phyloP scores from a whole-genome alignment of 306 rosid species.

The Rosa persica region DNA sequence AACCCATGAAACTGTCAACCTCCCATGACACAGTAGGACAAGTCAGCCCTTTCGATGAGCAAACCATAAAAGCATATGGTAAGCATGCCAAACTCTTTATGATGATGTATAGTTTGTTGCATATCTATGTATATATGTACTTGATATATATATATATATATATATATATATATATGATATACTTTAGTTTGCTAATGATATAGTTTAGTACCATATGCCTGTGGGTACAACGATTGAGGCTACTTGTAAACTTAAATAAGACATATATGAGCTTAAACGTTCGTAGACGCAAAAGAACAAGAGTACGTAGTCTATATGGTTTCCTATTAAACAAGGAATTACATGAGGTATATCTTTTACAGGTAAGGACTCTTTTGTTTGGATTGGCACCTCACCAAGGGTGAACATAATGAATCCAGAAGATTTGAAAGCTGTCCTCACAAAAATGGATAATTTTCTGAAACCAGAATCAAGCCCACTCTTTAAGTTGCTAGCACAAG shows the following conservation, averaged over 20 bases:
- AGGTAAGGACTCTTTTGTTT: conserved; percentile 30
- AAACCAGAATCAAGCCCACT: conserved; percentile 15
- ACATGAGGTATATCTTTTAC: background rate
- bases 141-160: background rate
- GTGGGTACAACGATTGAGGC: background rate
- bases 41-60: conserved; percentile 10
- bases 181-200: too few species aligned
- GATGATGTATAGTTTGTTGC: background rate
- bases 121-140: background rate
- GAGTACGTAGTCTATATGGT: background rate
- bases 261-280: background rate
- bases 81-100: background rate
- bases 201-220: background rate
- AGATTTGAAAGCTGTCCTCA: conserved; percentile 29
- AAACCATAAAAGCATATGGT: conserved; percentile 16
- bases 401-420: conserved; percentile 40
- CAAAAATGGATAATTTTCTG: conserved; percentile 8
- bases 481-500: background rate
- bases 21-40: conserved; percentile 20
- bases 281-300: background rate
- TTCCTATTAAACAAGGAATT: background rate
- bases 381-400: conserved; percentile 39
- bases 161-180: background rate
- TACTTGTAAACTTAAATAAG: background rate
- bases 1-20: conserved; percentile 29